phyloP scores from a whole-genome alignment of 345 rosid species.

The Eucalyptus caleyi region DNA sequence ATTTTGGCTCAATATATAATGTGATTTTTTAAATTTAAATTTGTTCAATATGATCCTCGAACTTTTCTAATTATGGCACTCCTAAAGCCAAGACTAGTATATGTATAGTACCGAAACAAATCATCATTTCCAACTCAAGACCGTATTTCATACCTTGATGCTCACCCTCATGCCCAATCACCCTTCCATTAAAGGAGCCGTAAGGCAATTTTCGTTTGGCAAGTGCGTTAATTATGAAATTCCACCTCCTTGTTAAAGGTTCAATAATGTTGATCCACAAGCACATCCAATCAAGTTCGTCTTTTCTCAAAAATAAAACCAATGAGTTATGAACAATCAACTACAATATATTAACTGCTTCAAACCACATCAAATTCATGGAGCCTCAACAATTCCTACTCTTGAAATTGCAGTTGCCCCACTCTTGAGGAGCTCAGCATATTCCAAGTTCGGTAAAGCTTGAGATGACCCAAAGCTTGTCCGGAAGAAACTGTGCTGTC shows the following conservation, averaged over 20 bases:
- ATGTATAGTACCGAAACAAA: background rate
- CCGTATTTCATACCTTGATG: background rate
- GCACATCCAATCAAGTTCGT: background rate
- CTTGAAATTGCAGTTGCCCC: background rate
- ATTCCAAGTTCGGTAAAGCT: background rate
- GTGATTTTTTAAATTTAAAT: too few relatives aligned
- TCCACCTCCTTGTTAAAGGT: accelerated
- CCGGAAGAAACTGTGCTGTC: background rate
- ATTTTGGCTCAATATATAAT: too few relatives aligned
- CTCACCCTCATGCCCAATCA: background rate
- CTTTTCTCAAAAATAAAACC: background rate
- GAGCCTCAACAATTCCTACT: background rate
- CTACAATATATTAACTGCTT: accelerated
- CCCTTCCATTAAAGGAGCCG: background rate
- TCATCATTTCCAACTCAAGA: background rate
- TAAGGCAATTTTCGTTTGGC: background rate
- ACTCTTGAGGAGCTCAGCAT: background rate
- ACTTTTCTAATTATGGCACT: background rate
- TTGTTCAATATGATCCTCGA: accelerated
- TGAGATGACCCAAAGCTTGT: background rate
- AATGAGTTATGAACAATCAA: accelerated
- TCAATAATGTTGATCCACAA: background rate
- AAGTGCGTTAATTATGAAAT: background rate
- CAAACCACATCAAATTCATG: accelerated
- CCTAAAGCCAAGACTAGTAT: background rate